Percentiles rank a stretch among this genome's conserved stretches.
phyloP scores from a whole-genome alignment of 73 alveolate species.

The Paramecium bursaria region DNA sequence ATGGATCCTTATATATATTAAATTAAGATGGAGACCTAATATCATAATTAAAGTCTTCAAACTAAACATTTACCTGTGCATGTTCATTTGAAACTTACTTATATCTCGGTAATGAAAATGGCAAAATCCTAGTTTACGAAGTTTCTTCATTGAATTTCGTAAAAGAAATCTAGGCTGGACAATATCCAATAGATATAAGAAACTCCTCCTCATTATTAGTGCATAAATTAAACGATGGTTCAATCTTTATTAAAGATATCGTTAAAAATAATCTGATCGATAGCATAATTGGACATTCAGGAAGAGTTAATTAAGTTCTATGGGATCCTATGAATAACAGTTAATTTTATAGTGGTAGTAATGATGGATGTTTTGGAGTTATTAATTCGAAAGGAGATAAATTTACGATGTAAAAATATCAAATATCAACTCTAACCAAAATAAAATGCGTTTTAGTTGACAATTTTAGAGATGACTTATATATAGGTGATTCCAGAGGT shows the following conservation, averaged over 20 bases:
- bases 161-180: conserved; percentile 34
- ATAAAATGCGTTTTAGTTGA: conserved; percentile 6
- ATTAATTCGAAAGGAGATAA: conserved; percentile 29
- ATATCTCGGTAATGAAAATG: conserved; percentile 6
- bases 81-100: conserved; percentile 1
- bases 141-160: conserved; percentile 32
- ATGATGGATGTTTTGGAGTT: conserved; percentile 58
- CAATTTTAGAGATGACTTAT: conserved; percentile 40
- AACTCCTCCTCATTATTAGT: not conserved
- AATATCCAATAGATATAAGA: not conserved
- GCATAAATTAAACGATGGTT: not conserved
- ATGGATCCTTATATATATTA: conserved; percentile 26
- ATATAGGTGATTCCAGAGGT: conserved; percentile 37
- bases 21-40: conserved; percentile 51
- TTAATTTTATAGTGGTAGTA: conserved; percentile 26
- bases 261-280: not conserved
- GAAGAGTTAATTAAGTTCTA: conserved; percentile 12
- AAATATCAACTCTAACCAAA: not conserved
- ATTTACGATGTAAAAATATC: not conserved
- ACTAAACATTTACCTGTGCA: conserved; percentile 15
- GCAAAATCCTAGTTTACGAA: conserved; percentile 31
- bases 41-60: conserved; percentile 20
- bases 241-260: conserved; percentile 4
- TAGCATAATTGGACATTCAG: conserved; percentile 31
- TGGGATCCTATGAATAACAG: conserved; percentile 28